Evolutionary conservation across 768 basidiomycete genomes (phyloP), one percentile per base, ranked within the genome.

Genomic region (Mrakia gelida): DNA sequence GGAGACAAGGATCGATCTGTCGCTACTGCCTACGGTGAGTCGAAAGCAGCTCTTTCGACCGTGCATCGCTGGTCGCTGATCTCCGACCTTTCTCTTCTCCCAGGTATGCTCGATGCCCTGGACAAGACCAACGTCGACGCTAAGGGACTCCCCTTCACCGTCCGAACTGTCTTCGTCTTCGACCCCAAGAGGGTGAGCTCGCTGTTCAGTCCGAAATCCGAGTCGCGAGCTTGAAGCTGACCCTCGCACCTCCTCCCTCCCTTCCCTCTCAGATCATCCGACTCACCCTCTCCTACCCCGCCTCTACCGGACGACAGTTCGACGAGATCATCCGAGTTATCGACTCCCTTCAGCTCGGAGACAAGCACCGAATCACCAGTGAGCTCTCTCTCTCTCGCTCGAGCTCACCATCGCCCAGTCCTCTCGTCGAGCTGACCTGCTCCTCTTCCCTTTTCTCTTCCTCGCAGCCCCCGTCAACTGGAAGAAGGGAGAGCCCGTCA

Each of bases 81-180:
- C 8, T 38, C 4, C 38, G 4, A 38, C 4, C 38, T 3, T 38
- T 38, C 38, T 38, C 8, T 8, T 38, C 38, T 38, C 38, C 4
- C 38, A 38, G 38, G 38, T 83, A 98, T 98, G 96, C 88, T 98
- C 77, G 97, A 98, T 84, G 88, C 92, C 83, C 93, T 95, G 85
- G 97, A 99, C 85, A 89, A 91, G 62, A 95, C 94, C 75, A 99
- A 86, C 81, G 84, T 86, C 77, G 86, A 87, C 80, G 83, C 83
- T 75, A 85, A 84, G 80, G 93, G 95, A 68, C 88, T 98, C 63
- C 97, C 97, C 30, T 94, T 98, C 88, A 99, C 97, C 91, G 90
- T 99, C 85, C 92, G 97, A 79, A 97, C 94, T 11, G 97, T 99
- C 79, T 99, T 96, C 85, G 87, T 99, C 80, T 94, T 99, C 82